Percentiles rank a stretch among this genome's conserved stretches.
Conservation (phyloP, 2,329 filamentous ascomycete species). For the Monilinia polystroma region DNA sequence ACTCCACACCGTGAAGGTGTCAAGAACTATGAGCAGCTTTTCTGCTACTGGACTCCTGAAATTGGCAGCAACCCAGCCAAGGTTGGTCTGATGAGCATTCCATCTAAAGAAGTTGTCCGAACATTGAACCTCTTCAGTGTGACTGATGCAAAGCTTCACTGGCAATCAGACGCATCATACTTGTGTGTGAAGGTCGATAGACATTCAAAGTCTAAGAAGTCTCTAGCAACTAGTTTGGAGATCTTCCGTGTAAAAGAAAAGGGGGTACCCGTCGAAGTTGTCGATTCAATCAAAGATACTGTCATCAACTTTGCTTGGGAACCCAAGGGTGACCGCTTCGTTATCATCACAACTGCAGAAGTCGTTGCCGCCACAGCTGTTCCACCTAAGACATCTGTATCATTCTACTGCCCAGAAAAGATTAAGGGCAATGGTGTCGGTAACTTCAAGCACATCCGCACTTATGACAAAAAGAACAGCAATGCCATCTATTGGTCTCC, state of each 20-base stretch:
- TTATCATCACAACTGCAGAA: constrained; percentile 93
- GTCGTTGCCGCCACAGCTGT: constrained; percentile 74
- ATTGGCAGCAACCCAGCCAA: constrained; percentile 97
- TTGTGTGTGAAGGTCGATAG: constrained; percentile 98
- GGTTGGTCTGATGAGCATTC: constrained; percentile 94
- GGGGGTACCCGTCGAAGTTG: constrained; percentile 95
- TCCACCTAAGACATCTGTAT: constrained; percentile 87
- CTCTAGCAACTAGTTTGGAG: constrained; percentile 91
- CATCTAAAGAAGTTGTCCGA: constrained; percentile 89
- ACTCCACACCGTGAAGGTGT: constrained; percentile 77
- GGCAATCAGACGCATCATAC: constrained; percentile 93
- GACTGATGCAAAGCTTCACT: constrained; percentile 95
- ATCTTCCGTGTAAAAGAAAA: constrained; percentile 98
- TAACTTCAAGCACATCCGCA: constrained; percentile 95
- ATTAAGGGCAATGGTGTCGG: constrained; percentile 75
- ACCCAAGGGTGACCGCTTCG: constrained; percentile 94
- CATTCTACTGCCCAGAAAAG: constrained; percentile 97
- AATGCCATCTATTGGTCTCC: constrained; percentile 99
- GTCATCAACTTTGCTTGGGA: constrained; percentile 99
- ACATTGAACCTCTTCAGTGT: constrained; percentile 98
- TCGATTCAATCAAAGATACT: constrained; percentile 96
- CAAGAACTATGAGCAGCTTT: constrained; percentile 91
- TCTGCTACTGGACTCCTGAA: constrained; percentile 99
- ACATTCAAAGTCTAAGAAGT: constrained; percentile 99
- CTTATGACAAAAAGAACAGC: constrained; percentile 98